Evolutionary conservation across 179 eudicot species (phyloP).

Genomic region (Silene coronaria): DNA sequence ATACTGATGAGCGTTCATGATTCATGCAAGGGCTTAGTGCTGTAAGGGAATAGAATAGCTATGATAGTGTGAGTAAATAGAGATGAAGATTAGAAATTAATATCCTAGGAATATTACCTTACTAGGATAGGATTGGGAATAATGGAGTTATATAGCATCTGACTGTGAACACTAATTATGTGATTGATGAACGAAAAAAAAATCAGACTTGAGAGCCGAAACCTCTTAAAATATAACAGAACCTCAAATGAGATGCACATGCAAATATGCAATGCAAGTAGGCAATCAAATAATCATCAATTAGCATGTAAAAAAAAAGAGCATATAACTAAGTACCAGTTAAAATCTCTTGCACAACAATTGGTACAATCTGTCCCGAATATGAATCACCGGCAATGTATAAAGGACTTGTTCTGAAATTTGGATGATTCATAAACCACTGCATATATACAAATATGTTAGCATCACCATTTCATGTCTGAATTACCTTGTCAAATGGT

Average conservation of each 20-base stretch:
- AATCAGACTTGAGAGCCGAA: background rate
- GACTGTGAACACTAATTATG: background rate
- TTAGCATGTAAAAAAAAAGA: background rate
- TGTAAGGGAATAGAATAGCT: too few species aligned
- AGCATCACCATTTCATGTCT: too few species aligned
- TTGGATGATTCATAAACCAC: constrained; percentile 23
- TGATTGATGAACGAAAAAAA: background rate
- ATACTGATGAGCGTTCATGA: too few species aligned
- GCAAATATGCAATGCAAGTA: too few species aligned
- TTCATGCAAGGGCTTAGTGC: too few species aligned
- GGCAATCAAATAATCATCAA: too few species aligned
- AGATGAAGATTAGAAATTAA: too few species aligned
- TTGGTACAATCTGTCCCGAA: constrained; percentile 20
- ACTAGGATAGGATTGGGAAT: too few species aligned
- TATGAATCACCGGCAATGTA: constrained; percentile 27
- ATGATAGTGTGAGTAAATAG: too few species aligned
- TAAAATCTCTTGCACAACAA: constrained; percentile 19
- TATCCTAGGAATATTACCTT: too few species aligned
- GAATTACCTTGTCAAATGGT: too few species aligned
- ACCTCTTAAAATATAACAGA: background rate
- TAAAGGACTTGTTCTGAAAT: constrained; percentile 13
- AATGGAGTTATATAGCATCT: too few species aligned
- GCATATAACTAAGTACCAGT: constrained; percentile 10
- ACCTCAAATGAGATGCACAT: background rate
- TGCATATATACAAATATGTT: constrained; percentile 1